These are phyloP conservation scores for Lunularia cruciata DNA, from an alignment of 225 moss, liverwort and hornwort species.

Conservation along the genomic window DNA sequence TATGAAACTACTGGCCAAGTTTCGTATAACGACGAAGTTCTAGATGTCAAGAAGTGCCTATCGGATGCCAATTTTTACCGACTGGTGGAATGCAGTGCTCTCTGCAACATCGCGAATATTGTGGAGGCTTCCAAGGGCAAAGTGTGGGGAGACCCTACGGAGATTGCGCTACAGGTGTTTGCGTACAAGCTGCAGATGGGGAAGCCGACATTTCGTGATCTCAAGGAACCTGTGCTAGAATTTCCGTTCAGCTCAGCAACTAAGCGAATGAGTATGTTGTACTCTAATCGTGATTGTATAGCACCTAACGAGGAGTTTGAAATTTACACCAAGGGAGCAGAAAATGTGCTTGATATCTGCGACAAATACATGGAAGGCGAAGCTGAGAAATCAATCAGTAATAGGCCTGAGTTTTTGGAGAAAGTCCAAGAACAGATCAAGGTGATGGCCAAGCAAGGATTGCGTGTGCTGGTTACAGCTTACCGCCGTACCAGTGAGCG, in stretches of 20 bases:
- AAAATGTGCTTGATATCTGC: conserved; percentile 20
- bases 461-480: conserved; percentile 13
- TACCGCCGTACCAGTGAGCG: conserved; percentile 7
- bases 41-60: not conserved
- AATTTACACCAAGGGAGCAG: conserved; percentile 15
- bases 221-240: conserved; percentile 5
- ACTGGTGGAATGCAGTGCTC: conserved; percentile 60
- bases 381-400: not conserved
- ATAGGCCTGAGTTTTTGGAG: conserved; percentile 3
- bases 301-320: conserved; percentile 8
- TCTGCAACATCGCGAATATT: conserved; percentile 58
- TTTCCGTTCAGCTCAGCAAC: conserved; percentile 8
- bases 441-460: conserved; percentile 9
- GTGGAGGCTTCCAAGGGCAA: conserved; percentile 46
- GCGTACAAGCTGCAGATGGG: conserved; percentile 20
- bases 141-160: conserved; percentile 39
- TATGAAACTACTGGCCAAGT: conserved; percentile 1
- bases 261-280: conserved; percentile 17
- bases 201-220: not conserved
- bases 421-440: not conserved
- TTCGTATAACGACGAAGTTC: not conserved
- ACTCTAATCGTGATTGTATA: not conserved
- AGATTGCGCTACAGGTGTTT: conserved; percentile 21
- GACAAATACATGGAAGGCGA: not conserved
- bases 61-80: conserved; percentile 30